Conservation (phyloP, 768 basidiomycete species). For the Serendipita vermifera region DNA sequence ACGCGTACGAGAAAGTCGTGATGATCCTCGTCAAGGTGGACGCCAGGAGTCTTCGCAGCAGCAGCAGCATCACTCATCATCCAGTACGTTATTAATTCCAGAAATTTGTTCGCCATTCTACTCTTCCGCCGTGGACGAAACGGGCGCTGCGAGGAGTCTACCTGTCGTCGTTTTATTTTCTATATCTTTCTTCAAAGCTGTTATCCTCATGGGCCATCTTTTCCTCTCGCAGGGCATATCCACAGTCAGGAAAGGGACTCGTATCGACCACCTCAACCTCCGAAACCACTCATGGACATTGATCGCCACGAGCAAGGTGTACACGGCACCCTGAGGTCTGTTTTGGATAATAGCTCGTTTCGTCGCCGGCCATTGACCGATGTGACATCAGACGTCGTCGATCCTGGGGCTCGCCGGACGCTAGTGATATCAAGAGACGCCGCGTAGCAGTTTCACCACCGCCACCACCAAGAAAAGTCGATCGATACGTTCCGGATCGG, state of each 20-base stretch:
- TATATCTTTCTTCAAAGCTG: neutral
- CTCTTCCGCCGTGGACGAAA: neutral
- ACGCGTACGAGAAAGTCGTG: neutral
- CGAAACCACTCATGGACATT: neutral
- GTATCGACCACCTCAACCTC: neutral
- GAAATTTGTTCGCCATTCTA: neutral
- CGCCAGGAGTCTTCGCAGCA: slow-evolving; percentile 2
- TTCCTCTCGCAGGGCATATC: neutral
- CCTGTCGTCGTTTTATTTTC: neutral
- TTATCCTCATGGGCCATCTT: slow-evolving; percentile 6
- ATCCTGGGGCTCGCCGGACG: neutral
- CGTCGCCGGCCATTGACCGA: neutral
- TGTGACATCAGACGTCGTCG: neutral
- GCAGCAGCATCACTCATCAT: too few species aligned
- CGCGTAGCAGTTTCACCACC: neutral
- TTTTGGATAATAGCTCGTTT: neutral
- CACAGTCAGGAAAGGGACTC: too few species aligned
- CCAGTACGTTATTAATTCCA: slow-evolving; percentile 6
- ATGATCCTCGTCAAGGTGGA: neutral
- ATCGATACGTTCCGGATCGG: neutral
- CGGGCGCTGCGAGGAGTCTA: neutral
- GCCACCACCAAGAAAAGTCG: neutral
- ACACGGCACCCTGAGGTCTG: neutral
- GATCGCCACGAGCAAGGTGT: neutral
- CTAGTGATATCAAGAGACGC: neutral